Conservation (phyloP, 169 alveolate species). For the Babesia bigemina region DNA sequence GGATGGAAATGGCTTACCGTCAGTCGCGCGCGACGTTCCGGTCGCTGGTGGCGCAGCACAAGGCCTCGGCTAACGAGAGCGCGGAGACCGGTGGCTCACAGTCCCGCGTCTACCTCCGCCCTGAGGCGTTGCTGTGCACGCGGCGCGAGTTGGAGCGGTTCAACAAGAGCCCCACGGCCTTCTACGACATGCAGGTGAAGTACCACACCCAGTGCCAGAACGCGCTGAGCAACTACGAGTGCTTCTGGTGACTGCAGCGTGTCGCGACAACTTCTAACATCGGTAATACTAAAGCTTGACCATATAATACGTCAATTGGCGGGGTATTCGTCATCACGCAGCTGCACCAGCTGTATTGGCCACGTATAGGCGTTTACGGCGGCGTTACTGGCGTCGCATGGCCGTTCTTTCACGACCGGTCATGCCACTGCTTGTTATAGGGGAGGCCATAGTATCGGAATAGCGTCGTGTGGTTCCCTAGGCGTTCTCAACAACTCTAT, state of each 20-base stretch:
- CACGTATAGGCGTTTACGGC: too few species aligned
- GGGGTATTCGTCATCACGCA: too few species aligned
- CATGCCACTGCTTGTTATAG: too few species aligned
- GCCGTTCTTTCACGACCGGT: too few species aligned
- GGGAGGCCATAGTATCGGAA: too few species aligned
- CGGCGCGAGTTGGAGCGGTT: conserved; percentile 21
- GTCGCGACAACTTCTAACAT: neutral
- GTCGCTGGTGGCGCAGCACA: neutral
- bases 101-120: neutral
- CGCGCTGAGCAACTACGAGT: conserved; percentile 12
- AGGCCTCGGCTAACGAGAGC: neutral
- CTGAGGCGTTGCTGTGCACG: conserved; percentile 19
- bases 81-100: neutral
- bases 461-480: too few species aligned
- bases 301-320: too few species aligned
- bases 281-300: neutral
- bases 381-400: too few species aligned
- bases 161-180: conserved; percentile 17
- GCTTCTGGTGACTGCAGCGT: conserved; percentile 17
- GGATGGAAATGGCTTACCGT: conserved; percentile 23
- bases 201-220: conserved; percentile 32
- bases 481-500: too few species aligned
- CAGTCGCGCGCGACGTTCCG: conserved; percentile 17
- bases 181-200: conserved; percentile 11
- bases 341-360: too few species aligned